Evolutionary conservation across 2,329 filamentous ascomycete species (phyloP), one percentile per base, ranked within the genome.

Genomic region (Cyclaneusma minus): DNA sequence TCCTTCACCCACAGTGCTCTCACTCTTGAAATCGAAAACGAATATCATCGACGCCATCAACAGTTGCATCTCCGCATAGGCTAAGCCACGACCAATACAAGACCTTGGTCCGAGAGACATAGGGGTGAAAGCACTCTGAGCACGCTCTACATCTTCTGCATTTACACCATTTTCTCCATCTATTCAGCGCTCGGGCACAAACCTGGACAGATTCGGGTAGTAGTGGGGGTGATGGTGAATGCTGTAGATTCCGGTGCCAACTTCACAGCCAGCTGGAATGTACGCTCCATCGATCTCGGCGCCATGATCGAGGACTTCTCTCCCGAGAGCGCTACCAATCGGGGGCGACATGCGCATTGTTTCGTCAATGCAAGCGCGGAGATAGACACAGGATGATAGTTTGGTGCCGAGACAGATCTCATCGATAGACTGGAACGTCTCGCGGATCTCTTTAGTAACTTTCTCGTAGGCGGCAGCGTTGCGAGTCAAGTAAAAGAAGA

Each of bases 341-440:
- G 57, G 50, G 3, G 61, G 57, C 4, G 52, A 52, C 26, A 62
- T 42, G 10, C 61, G 52, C 29, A 64, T 42, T 0, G 52, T 42
- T 36, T 65, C 60, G 22, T 62, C 51, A 21, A 65, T 49, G 29
- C 51, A 52, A 4, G 58, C 60, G 4, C 49, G 47, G 1, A 64
- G 43, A 34, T 61, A 64, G 1, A 27, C 30, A 34, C 49, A 56
- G 8, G 29, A 36, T 13, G 45, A 39, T 5, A 62, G 38, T 6
- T 39, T 32, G 2, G 41, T 21, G 3, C 49, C 49, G 18, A 33
- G 26, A 3, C 28, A 25, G 14, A 53, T 53, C 1, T 46, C 36
- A 3, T 33, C 35, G n/a, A 31, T 28, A 5, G 45, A 41, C 1
- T 34, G 36, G 31, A 62, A 60, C 2, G 38, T 36, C 8, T 25